These are phyloP conservation scores for Cadophora sp. DNA, from an alignment of 2,329 filamentous ascomycete species.

Conservation along the genomic window DNA sequence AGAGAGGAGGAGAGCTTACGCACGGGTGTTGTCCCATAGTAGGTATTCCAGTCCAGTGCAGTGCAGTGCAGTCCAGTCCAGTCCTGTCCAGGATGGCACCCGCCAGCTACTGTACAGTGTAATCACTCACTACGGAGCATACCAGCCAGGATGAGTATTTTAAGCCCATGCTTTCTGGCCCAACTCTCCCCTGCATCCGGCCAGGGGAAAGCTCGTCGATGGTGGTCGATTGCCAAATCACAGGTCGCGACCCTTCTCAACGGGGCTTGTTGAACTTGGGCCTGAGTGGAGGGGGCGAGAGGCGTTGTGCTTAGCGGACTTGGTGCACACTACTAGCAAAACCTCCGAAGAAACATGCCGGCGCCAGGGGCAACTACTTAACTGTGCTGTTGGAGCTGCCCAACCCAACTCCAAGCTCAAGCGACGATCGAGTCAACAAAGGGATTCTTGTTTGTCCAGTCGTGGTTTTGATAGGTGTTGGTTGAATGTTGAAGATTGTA, in stretches of 20 bases:
- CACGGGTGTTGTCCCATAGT: conserved; percentile 5
- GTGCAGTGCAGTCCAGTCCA: no score
- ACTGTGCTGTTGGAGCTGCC: no score
- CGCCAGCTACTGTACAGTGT: no score
- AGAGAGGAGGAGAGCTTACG: neutral
- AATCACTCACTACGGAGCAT: no score
- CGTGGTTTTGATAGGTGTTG: no score
- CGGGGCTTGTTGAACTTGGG: neutral
- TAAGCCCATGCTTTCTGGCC: neutral
- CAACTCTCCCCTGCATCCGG: neutral
- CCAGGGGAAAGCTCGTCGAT: neutral
- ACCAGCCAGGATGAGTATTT: neutral
- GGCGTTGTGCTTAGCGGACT: conserved; percentile 3
- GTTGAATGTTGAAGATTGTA: no score
- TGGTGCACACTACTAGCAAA: neutral
- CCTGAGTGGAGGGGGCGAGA: neutral
- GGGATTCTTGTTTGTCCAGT: neutral
- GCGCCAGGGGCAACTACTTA: neutral
- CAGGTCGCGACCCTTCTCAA: neutral
- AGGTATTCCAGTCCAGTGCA: neutral
- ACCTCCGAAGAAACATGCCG: conserved; percentile 3
- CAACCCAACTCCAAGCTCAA: neutral
- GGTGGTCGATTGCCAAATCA: neutral
- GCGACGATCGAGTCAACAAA: conserved; percentile 7
- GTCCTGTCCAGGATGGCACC: neutral